phyloP scores from a whole-genome alignment of 2,329 filamentous ascomycete genomes.

The Scorias spongiosa region DNA sequence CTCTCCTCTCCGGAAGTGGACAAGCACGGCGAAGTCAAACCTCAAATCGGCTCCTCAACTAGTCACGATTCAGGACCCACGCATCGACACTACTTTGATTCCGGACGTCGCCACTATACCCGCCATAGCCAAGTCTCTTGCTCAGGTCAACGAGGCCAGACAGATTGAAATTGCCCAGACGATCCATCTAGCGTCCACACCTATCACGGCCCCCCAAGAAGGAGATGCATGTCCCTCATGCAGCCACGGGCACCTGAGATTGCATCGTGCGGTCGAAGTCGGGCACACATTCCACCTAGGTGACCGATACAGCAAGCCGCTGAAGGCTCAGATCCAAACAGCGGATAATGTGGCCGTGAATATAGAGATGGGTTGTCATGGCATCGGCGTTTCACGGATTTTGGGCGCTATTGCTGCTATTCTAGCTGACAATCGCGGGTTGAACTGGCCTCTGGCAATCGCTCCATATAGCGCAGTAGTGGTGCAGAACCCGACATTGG shows the following conservation, averaged over 20 bases:
- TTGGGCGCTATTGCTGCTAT: conserved; percentile 74
- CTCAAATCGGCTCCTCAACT: background rate
- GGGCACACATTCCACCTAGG: conserved; percentile 93
- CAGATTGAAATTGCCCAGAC: conserved; percentile 26
- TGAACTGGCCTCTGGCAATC: conserved; percentile 79
- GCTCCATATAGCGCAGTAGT: conserved; percentile 70
- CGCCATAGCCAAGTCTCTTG: background rate
- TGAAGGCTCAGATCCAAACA: conserved; percentile 46
- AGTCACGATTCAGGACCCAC: background rate
- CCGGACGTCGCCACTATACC: background rate
- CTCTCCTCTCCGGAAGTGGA: background rate
- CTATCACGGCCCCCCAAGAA: conserved; percentile 48
- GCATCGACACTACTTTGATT: background rate
- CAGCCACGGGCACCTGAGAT: conserved; percentile 40
- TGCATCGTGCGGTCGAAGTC: conserved; percentile 68
- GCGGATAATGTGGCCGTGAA: conserved; percentile 30
- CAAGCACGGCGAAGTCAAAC: background rate
- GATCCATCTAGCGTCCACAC: conserved; percentile 26
- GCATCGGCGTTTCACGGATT: conserved; percentile 82
- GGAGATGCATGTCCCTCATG: conserved; percentile 66
- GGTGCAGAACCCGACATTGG: conserved; percentile 28
- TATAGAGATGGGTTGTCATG: conserved; percentile 92
- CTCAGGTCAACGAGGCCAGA: conserved; percentile 31
- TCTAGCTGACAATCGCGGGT: conserved; percentile 52
- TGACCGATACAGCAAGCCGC: conserved; percentile 66